Percentiles rank a stretch among this genome's conserved stretches.
Conservation (phyloP, 192 early-diverging fungal species). For the Diversispora eburnea region DNA sequence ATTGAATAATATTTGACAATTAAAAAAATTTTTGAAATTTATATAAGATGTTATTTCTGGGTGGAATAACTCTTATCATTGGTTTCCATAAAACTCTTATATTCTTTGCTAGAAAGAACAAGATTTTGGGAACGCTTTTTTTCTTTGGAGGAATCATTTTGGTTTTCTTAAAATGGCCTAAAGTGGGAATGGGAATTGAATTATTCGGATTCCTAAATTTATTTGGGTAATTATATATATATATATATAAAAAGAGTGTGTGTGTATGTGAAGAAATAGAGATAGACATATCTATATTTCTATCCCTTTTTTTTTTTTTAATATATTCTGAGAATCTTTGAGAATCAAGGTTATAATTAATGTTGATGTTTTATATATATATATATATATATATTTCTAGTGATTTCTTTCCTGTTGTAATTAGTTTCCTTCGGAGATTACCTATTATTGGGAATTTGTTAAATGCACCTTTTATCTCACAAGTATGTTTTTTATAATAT, state of each 20-base stretch:
- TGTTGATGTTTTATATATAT: neutral
- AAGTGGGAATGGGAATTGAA: conserved; percentile 86
- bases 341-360: neutral
- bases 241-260: neutral
- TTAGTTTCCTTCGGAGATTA: conserved; percentile 82
- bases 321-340: too few species aligned
- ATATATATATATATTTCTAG: conserved; percentile 42
- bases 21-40: neutral
- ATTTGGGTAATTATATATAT: conserved; percentile 68
- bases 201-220: conserved; percentile 94
- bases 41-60: conserved; percentile 80
- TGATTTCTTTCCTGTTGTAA: conserved; percentile 94
- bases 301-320: too few species aligned
- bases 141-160: conserved; percentile 87
- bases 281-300: too few species aligned
- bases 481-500: conserved; percentile 41
- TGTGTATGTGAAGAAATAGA: too few species aligned
- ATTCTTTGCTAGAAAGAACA: conserved; percentile 83
- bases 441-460: conserved; percentile 88
- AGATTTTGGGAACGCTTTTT: conserved; percentile 82
- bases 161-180: conserved; percentile 87
- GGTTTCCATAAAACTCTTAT: conserved; percentile 81
- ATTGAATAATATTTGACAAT: neutral
- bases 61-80: conserved; percentile 86
- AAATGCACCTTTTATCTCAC: conserved; percentile 78